Conservation (phyloP, 2,329 filamentous ascomycete genomes). For the Cytospora mali region DNA sequence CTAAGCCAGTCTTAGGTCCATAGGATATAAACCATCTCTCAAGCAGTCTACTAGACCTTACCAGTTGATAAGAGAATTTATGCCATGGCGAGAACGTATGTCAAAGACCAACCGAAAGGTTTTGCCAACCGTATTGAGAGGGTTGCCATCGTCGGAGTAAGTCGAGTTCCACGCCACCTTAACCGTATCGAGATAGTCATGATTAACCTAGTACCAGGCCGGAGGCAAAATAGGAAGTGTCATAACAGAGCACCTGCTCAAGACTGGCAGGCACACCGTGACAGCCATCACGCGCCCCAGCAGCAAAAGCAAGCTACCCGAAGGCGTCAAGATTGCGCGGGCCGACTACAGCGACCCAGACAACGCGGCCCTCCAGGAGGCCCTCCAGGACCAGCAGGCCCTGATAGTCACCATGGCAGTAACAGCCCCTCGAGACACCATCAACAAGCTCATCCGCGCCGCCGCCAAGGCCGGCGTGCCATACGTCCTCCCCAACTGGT, state of each 20-base stretch:
- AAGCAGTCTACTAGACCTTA: too few relatives aligned
- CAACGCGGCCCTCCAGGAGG: conserved; percentile 33
- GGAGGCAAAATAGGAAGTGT: conserved; percentile 30
- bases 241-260: conserved; percentile 39
- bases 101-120: neutral
- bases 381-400: conserved; percentile 38
- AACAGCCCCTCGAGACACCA: conserved; percentile 39
- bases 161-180: neutral
- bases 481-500: conserved; percentile 49
- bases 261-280: conserved; percentile 48
- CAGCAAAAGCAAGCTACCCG: conserved; percentile 44
- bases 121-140: conserved; percentile 31
- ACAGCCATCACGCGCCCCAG: conserved; percentile 52
- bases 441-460: conserved; percentile 44
- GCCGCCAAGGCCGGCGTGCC: conserved; percentile 46
- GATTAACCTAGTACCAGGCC: conserved; percentile 25
- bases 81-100: neutral
- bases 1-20: too few relatives aligned
- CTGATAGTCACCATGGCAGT: conserved; percentile 44
- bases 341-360: conserved; percentile 49
- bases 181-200: too few relatives aligned
- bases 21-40: too few relatives aligned
- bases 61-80: too few relatives aligned
- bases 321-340: conserved; percentile 41
- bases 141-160: conserved; percentile 32